Evolutionary conservation across 192 early-diverging fungal species (phyloP), one percentile per base, ranked within the genome.

Genomic region (Piromyces finnis): DNA sequence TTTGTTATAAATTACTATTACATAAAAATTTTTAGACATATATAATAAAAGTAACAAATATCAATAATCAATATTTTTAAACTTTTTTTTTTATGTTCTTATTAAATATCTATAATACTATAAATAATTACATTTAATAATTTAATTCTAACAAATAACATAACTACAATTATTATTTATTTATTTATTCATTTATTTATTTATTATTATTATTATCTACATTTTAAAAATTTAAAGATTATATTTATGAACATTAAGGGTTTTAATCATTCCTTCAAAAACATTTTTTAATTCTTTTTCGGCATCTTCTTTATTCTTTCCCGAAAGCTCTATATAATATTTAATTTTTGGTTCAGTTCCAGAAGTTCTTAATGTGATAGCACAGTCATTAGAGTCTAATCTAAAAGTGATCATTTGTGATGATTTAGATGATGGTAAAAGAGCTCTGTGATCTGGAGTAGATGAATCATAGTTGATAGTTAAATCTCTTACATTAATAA

Each of bases 341-440:
- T 95, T 96, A 85, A 96, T 89, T 83, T 95, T 98, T 82, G 94
- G 96, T 84, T 96, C 96, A 12, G 95, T 96, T 12, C 94, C 94
- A 28, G 77, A 84, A 29, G 85, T 82, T 30, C 36, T 79, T 29
- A 84, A 28, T 22, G 84, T 81, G 12, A 90, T 78, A 29, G 80
- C 79, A n/a, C 28, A 78, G 51, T 78, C 82, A 41, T 84, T 84
- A 59, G 93, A 91, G 80, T 91, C 88, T 18, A 92, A 89, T 81
- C 87, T 87, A 83, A 98, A 95, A 0, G 96, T 98, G 39, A 98
- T 91, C 96, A 98, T 98, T 35, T 98, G 93, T 9, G 95, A 91
- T 11, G 89, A 87, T 1, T 87, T 81, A 3, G 94, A 94, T 4
- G 92, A 91, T 4, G 94, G 94, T 41, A 98, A 86, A 2, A 82